Evolutionary conservation across 805 yeast species (phyloP).

Genomic region (Zygotorulaspora danielsina): DNA sequence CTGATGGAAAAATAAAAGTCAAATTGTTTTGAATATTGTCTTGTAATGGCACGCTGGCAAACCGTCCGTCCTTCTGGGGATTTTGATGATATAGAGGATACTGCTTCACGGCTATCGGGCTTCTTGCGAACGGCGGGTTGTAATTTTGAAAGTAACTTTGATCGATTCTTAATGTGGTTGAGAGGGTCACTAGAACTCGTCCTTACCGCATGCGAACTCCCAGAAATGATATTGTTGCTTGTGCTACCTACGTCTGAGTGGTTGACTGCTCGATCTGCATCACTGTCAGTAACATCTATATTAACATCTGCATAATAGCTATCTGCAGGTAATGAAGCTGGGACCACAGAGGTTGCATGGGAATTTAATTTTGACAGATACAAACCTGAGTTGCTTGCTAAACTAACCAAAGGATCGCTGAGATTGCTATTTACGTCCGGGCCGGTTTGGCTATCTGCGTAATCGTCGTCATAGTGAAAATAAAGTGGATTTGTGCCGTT

Average conservation of each 20-base stretch:
- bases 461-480: constrained; percentile 1
- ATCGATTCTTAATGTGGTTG: neutral
- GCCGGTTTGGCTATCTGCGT: neutral
- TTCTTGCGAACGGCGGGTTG: constrained; percentile 7
- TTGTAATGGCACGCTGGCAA: constrained; percentile 22
- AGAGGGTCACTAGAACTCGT: neutral
- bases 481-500: constrained; percentile 1
- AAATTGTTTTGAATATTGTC: constrained; percentile 17
- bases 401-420: constrained; percentile 11
- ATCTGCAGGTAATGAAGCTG: neutral
- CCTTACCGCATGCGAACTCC: too few relatives aligned
- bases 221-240: too few relatives aligned
- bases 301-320: neutral
- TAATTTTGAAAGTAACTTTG: constrained; percentile 2
- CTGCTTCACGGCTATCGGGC: constrained; percentile 2
- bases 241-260: too few relatives aligned
- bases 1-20: constrained; percentile 17
- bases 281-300: too few relatives aligned
- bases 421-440: neutral
- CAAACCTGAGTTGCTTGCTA: constrained; percentile 16
- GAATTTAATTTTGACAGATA: constrained; percentile 6
- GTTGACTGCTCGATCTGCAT: too few relatives aligned
- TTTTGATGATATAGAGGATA: constrained; percentile 7
- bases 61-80: constrained; percentile 10
- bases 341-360: constrained; percentile 1